Evolutionary conservation across 106 monocot genomes (phyloP).

Genomic region (Acorus gramineus): DNA sequence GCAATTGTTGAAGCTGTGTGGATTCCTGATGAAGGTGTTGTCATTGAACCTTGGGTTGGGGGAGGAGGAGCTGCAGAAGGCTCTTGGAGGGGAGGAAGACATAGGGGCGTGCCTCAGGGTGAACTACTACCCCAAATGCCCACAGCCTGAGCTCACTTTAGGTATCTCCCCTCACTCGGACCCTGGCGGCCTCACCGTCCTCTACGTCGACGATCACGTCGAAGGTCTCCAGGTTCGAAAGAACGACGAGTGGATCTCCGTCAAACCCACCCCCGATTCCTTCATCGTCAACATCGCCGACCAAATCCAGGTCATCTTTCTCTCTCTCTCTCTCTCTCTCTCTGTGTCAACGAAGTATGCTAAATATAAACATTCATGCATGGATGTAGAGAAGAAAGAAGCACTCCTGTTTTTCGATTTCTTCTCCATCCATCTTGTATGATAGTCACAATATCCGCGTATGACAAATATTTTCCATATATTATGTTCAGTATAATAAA

Average conservation of each 20-base stretch:
- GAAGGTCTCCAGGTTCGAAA: no score
- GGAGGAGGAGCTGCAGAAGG: conserved; percentile 1
- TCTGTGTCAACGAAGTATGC: neutral
- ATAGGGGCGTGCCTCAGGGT: conserved; percentile 13
- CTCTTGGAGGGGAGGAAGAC: conserved; percentile 10
- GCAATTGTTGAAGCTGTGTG: conserved; percentile 10
- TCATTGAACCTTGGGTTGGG: conserved; percentile 12
- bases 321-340: neutral
- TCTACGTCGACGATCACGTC: no score
- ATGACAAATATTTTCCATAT: no score
- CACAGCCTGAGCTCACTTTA: conserved; percentile 21
- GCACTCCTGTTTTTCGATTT: no score
- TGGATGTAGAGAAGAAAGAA: no score
- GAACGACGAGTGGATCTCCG: no score
- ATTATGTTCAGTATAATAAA: no score
- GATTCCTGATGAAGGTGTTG: conserved; percentile 6
- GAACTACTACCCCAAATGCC: conserved; percentile 24
- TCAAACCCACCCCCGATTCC: no score
- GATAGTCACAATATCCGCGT: no score
- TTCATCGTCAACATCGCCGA: conserved; percentile 4
- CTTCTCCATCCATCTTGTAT: no score
- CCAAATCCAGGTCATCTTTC: conserved; percentile 18
- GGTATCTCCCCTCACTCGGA: conserved; percentile 23
- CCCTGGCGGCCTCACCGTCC: conserved; percentile 20
- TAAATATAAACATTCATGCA: neutral